Base-by-base conservation (phyloP, 768 basidiomycete genomes). In the Kwoniella mangroviensis region DNA sequence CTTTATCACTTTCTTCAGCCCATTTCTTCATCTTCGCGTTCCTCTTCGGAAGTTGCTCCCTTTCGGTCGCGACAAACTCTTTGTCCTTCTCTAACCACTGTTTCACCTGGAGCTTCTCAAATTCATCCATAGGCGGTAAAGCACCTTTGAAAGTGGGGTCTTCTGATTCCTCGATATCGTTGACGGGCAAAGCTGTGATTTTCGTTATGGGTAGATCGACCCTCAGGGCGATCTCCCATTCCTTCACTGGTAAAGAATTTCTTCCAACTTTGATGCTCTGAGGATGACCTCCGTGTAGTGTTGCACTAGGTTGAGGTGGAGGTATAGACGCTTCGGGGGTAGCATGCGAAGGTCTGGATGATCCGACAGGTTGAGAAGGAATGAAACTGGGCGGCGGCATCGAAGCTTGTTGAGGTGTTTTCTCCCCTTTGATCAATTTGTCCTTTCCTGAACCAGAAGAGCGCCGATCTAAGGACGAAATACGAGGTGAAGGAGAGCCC, bases 1-100 rank as follows among this genome's bases (percentile, higher is more conserved):
- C 83, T 85, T 81, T 82, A 73, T 87, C 88, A 78, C 87, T 88
- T 83, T 90, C 90, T 86, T 88, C 90, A 90, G 90, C 91, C 73
- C 85, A 85, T 7, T 84, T 77, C 64, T 84, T 79, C 55, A 84
- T 84, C 62, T 84, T 87, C 24, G 86, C 84, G 41, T 86, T 81
- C 4, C 85, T 85, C 41, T 86, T 86, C 21, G 76, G 74, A 85
- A 87, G 87, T 26, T 88, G 85, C 21, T 84, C 84, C 65, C 87
- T 72, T 15, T 76, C 62, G 24, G 54, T 74, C 58, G 54, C 73
- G 60, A 71, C 70, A 64, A 83, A 85, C 71, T 84, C 87, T 59
- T 86, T 84, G 75, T 93, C 92, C 58, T 76, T 82, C 71, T 85
- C 83, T 86, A 91, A 88, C 91, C 91, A 92, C 52, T 67, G 80